Evolutionary conservation across 2,329 filamentous ascomycete species (phyloP), one percentile per base, ranked within the genome.

Genomic region (Colletotrichum orchidophilum): DNA sequence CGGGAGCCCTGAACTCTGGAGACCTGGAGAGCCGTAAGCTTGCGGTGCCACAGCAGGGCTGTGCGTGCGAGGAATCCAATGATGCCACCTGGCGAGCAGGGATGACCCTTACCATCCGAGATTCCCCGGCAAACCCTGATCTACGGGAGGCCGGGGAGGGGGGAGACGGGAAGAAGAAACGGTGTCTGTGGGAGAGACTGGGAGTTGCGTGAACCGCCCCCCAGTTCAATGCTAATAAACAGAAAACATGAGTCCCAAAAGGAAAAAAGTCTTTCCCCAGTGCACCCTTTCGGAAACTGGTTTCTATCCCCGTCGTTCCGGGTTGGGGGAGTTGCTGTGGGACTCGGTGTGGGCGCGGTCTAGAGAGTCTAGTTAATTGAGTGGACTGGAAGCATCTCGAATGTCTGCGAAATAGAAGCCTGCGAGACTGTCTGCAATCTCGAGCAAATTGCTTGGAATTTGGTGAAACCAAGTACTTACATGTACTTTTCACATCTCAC

Each of bases 121-220:
- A 31, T 61, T 61, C 58, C 58, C 58, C 39, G 58, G 58, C 58
- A 61, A 61, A 61, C 58, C 39, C 39, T 61, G 58, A 61, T 61
- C 58, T 39, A 39, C 58, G 39, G 26, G 39, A 49, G 57, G 39
- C 8, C 54, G 39, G 39, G 39, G 39, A 42, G 39, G 18, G 39
- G 5, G 39, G 6, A 15, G 21, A 27, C 55, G 33, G 33, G 33
- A 24, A 46, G 15, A 46, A 42, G 33, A 59, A 39, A 26, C 55
- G 29, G 24, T 59, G 55, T 59, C 33, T 59, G 33, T 59, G 55
- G 39, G 15, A 46, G 39, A n/a, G 24, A 21, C n/a, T 59, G 55
- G 39, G 15, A 46, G 39, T 46, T 39, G 33, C n/a, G 55, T 12
- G 35, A 42, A 42, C 7, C 15, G 6, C 55, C 31, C 31, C 55